Conservation (phyloP, 345 rosid genomes). For the Mangifera indica region DNA sequence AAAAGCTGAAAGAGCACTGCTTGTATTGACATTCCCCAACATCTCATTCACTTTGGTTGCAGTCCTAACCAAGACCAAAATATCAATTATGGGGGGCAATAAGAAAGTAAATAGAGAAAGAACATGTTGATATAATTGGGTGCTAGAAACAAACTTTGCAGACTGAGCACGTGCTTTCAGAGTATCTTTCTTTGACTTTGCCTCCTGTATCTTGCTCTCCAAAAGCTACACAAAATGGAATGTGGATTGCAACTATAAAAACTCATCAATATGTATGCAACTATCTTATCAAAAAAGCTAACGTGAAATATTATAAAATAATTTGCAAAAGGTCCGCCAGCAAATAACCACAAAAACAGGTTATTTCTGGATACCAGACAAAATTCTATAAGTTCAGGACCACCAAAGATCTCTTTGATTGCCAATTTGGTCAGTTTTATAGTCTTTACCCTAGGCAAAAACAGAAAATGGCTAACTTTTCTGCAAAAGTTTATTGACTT, state of each 20-base stretch:
- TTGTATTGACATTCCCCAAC: conserved; percentile 72
- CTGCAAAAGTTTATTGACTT: neutral
- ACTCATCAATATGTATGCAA: conserved; percentile 16
- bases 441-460: neutral
- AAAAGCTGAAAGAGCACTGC: conserved; percentile 74
- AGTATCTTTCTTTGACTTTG: conserved; percentile 94
- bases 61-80: conserved; percentile 45
- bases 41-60: conserved; percentile 77
- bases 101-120: conserved; percentile 10
- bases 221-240: conserved; percentile 55
- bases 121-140: conserved; percentile 17
- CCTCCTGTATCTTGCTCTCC: conserved; percentile 99
- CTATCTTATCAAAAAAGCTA: conserved; percentile 4
- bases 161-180: conserved; percentile 91
- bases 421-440: neutral
- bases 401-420: neutral
- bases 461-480: neutral
- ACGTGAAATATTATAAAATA: neutral
- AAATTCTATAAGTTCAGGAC: neutral
- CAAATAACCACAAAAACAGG: conserved; percentile 1
- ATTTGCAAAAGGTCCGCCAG: neutral
- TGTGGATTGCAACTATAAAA: conserved; percentile 24
- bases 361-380: neutral
- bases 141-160: conserved; percentile 54
- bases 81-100: conserved; percentile 4